Conservation (phyloP, 441 rosid genomes). For the Gossypium gossypioides region DNA sequence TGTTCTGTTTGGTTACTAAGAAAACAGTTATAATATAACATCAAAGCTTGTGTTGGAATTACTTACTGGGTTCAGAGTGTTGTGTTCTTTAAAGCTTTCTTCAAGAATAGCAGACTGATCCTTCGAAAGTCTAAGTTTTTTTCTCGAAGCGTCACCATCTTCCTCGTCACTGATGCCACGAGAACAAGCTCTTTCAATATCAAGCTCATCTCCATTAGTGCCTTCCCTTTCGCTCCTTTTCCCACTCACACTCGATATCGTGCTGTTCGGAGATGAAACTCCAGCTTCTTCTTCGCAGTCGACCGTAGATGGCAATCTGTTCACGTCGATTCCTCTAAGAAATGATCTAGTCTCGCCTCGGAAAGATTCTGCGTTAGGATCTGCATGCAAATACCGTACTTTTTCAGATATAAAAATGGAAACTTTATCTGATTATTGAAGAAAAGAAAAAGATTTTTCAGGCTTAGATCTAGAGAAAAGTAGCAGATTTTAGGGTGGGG, state of each 20-base stretch:
- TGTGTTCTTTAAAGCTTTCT: conserved; percentile 83
- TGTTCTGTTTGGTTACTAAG: conserved; percentile 11
- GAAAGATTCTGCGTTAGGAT: conserved; percentile 45
- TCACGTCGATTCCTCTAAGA: conserved; percentile 74
- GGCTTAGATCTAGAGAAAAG: conserved; percentile 3
- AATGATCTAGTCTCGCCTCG: conserved; percentile 47
- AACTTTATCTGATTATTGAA: background rate
- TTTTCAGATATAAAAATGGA: background rate
- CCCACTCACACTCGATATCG: conserved; percentile 71
- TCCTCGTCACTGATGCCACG: conserved; percentile 85
- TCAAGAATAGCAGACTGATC: conserved; percentile 88
- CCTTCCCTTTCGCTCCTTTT: conserved; percentile 74
- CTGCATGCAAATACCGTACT: conserved; percentile 34
- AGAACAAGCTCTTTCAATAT: conserved; percentile 49
- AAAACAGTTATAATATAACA: background rate
- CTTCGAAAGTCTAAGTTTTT: conserved; percentile 81
- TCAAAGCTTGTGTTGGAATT: background rate
- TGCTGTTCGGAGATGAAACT: conserved; percentile 82
- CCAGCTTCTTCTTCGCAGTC: conserved; percentile 77
- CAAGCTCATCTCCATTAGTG: conserved; percentile 44
- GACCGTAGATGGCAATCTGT: conserved; percentile 47
- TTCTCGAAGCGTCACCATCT: conserved; percentile 71
- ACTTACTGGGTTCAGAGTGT: conserved; percentile 88
- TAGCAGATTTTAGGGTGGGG: background rate
- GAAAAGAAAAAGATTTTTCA: background rate